Evolutionary conservation across 2,329 filamentous ascomycete species (phyloP).

Genomic region (Penicillium palitans): DNA sequence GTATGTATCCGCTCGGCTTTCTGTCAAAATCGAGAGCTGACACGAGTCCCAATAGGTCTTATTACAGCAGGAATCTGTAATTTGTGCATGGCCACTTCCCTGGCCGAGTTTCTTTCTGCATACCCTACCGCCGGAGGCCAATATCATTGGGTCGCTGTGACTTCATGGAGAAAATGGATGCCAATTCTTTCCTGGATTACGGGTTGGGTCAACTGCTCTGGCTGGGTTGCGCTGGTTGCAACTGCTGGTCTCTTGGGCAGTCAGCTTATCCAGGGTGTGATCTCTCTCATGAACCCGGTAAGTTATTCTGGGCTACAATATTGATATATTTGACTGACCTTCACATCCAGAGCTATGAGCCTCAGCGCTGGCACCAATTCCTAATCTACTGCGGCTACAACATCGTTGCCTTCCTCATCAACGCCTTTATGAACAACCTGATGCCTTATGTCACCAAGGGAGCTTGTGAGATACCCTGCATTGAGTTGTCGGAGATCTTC

Average conservation of each 20-base stretch:
- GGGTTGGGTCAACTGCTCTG: conserved; percentile 68
- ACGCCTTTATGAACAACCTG: conserved; percentile 62
- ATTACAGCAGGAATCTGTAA: conserved; percentile 67
- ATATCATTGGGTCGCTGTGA: conserved; percentile 69
- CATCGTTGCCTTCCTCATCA: conserved; percentile 61
- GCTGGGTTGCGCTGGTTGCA: conserved; percentile 67
- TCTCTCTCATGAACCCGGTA: conserved; percentile 60
- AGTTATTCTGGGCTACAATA: not conserved
- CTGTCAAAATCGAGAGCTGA: not conserved
- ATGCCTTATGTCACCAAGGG: conserved; percentile 67
- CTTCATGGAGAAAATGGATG: conserved; percentile 59
- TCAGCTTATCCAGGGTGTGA: conserved; percentile 65
- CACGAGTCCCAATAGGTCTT: conserved; percentile 37
- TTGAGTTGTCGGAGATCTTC: not conserved
- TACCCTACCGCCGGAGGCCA: conserved; percentile 63
- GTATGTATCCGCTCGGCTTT: conserved; percentile 39
- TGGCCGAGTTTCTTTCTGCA: conserved; percentile 70
- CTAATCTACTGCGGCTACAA: conserved; percentile 69
- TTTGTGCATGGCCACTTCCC: conserved; percentile 65
- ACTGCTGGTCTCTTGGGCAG: conserved; percentile 68
- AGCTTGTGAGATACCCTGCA: conserved; percentile 50
- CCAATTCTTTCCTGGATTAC: conserved; percentile 68
- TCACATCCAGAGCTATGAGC: conserved; percentile 45
- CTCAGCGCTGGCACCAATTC: conserved; percentile 70
- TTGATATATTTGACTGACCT: conserved; percentile 1